Evolutionary conservation across 2,329 filamentous ascomycete species (phyloP).

Genomic region (Xylariaceae sp.): DNA sequence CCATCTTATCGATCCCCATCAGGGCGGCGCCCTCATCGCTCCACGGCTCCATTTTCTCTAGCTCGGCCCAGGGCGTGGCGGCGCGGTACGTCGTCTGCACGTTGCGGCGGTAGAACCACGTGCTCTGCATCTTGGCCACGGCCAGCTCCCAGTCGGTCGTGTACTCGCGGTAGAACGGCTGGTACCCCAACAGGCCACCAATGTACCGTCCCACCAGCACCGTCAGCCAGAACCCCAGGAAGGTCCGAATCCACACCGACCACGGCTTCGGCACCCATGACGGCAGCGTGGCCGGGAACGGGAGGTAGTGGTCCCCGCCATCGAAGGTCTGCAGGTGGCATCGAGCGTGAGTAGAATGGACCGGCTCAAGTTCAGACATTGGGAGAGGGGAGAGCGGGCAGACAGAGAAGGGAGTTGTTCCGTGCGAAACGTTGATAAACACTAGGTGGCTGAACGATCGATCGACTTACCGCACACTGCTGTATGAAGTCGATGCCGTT

Average conservation of each 20-base stretch:
- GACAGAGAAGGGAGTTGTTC: too few relatives aligned
- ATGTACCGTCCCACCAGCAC: constrained; percentile 40
- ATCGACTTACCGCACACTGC: constrained; percentile 33
- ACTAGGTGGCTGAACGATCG: background rate
- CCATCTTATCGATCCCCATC: too few relatives aligned
- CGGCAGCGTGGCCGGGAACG: constrained; percentile 34
- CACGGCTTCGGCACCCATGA: too few relatives aligned
- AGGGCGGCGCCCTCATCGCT: too few relatives aligned
- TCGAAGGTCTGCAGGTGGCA: background rate
- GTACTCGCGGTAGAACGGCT: constrained; percentile 41
- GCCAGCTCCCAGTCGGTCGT: constrained; percentile 42
- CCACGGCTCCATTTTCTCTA: too few relatives aligned
- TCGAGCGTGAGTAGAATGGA: background rate
- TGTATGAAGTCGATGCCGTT: constrained; percentile 37
- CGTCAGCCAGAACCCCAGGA: constrained; percentile 30
- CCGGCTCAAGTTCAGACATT: too few relatives aligned
- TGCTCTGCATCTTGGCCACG: constrained; percentile 36
- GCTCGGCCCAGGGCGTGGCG: too few relatives aligned
- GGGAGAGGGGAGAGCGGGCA: too few relatives aligned
- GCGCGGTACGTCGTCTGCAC: too few relatives aligned
- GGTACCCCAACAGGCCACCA: constrained; percentile 41
- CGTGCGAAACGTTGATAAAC: background rate
- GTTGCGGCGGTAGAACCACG: constrained; percentile 24
- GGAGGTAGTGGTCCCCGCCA: constrained; percentile 18
- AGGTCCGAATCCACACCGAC: constrained; percentile 18